Conservation (phyloP, 2,329 filamentous ascomycete genomes). For the Aureobasidium pullulans region DNA sequence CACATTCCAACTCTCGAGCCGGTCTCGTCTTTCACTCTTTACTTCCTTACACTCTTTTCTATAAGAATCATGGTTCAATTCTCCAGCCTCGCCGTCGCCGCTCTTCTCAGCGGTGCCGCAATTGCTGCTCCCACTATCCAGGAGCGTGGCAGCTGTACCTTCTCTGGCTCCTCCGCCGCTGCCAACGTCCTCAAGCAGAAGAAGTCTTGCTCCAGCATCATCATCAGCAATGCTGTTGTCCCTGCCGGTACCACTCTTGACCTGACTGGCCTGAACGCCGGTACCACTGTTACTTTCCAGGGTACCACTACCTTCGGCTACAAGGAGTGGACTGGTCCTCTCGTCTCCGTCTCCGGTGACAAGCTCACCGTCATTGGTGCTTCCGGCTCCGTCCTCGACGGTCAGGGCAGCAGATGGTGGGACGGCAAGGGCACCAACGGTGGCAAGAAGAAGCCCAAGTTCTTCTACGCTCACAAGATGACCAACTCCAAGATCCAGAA, state of each 20-base stretch:
- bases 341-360: slow-evolving; percentile 54
- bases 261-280: slow-evolving; percentile 26
- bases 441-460: slow-evolving; percentile 57
- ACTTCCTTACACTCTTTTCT: background rate
- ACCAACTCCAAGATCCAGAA: slow-evolving; percentile 43
- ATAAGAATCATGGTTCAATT: slow-evolving; percentile 15
- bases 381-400: slow-evolving; percentile 47
- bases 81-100: background rate
- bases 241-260: slow-evolving; percentile 33
- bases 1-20: slow-evolving; percentile 3
- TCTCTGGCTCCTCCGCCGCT: slow-evolving; percentile 14
- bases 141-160: slow-evolving; percentile 15
- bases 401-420: slow-evolving; percentile 53
- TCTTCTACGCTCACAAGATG: slow-evolving; percentile 51
- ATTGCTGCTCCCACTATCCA: slow-evolving; percentile 13
- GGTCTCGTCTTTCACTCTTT: slow-evolving; percentile 6
- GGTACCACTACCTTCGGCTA: slow-evolving; percentile 61
- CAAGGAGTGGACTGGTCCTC: slow-evolving; percentile 57
- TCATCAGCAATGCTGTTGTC: slow-evolving; percentile 30
- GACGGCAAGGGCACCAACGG: slow-evolving; percentile 53
- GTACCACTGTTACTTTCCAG: slow-evolving; percentile 49
- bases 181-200: slow-evolving; percentile 15
- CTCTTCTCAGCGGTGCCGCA: slow-evolving; percentile 11
- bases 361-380: slow-evolving; percentile 48
- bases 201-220: slow-evolving; percentile 29